Percentiles rank a stretch among this genome's conserved stretches.
These are phyloP conservation scores for Cornus kousa DNA, from an alignment of 148 eudicot species.

Conservation along the genomic window DNA sequence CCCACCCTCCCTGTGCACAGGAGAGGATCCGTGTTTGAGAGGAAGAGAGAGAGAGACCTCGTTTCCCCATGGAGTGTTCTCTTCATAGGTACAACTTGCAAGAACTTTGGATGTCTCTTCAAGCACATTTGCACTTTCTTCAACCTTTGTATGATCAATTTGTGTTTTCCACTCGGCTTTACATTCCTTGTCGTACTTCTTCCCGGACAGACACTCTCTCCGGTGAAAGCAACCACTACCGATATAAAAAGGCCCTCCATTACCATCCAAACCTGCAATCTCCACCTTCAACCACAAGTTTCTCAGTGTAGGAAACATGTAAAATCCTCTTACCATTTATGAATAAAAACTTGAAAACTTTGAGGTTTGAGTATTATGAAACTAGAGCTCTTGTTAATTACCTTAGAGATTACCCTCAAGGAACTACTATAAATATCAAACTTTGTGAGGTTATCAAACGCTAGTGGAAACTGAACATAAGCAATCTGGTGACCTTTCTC, in stretches of 20 bases:
- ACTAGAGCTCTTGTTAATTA: background rate
- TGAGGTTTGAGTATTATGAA: background rate
- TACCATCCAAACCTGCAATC: conserved; percentile 3
- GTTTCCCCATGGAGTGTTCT: conserved; percentile 19
- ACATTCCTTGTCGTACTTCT: background rate
- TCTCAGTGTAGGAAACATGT: background rate
- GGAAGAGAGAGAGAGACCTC: conserved; percentile 12
- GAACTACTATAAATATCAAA: conserved; percentile 6
- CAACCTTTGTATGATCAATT: background rate
- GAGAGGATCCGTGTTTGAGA: background rate
- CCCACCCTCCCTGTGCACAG: background rate
- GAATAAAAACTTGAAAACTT: background rate
- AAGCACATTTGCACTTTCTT: background rate
- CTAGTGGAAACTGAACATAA: conserved; percentile 8
- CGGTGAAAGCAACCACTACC: conserved; percentile 21
- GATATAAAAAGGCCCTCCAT: conserved; percentile 13
- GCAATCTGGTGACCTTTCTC: background rate
- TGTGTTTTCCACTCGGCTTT: background rate
- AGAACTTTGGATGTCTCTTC: conserved; percentile 1
- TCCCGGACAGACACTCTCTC: conserved; percentile 12
- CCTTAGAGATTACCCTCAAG: background rate
- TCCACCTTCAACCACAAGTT: conserved; percentile 12
- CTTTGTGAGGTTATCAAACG: background rate
- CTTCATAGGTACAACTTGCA: conserved; percentile 14
- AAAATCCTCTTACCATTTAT: too few relatives aligned